Base-by-base conservation (phyloP, 495 filamentous ascomycete species). In the Aspergillus asperescens region DNA sequence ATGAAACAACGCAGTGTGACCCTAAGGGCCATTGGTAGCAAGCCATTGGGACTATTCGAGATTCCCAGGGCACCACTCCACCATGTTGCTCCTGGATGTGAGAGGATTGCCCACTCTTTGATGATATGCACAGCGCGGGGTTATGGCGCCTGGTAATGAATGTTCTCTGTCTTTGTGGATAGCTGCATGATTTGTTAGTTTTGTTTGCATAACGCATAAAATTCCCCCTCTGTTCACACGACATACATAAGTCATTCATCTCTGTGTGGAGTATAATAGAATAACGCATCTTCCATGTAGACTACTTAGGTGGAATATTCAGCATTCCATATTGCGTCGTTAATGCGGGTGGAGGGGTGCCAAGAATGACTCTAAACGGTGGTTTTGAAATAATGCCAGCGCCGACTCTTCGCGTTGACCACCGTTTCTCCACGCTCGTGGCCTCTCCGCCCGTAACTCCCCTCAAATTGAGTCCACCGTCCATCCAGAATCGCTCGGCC, bases 101-200 rank as follows among this genome's bases (percentile, higher is more conserved):
- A 29, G 54, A 29, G 37, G 39, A 42, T 54, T 45, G 44, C 44
- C 51, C 54, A 23, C 52, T 55, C 27, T 61, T 57, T 60, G 49
- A 63, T 67, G 62, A 68, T 65, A 69, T 72, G 71, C 69, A 74
- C 68, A 74, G 71, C 71, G 64, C 64, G 69, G 71, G 68, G 71
- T 72, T 71, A 62, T 45, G 71, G 71, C 71, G 71, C 65, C 60
- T 66, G 66, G 67, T 60, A 50, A 32, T 60, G 50, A 56, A 62
- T 49, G 53, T 50, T 56, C 53, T 62, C 47, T 43, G 45, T 45
- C 35, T 28, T 59, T 54, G 53, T 57, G 55, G 42, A 58, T 62
- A 60, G 52, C 60, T 60, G 55, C 57, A 58, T 64, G 16, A 46
- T 46, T 55, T 35, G 10, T 16, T 49, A 44, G 31, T 44, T 48